A percentile compares a stretch with the other conserved stretches of the same genome.
phyloP scores from a whole-genome alignment of 768 basidiomycete genomes.

The Rhodotorula kratochvilovae region DNA sequence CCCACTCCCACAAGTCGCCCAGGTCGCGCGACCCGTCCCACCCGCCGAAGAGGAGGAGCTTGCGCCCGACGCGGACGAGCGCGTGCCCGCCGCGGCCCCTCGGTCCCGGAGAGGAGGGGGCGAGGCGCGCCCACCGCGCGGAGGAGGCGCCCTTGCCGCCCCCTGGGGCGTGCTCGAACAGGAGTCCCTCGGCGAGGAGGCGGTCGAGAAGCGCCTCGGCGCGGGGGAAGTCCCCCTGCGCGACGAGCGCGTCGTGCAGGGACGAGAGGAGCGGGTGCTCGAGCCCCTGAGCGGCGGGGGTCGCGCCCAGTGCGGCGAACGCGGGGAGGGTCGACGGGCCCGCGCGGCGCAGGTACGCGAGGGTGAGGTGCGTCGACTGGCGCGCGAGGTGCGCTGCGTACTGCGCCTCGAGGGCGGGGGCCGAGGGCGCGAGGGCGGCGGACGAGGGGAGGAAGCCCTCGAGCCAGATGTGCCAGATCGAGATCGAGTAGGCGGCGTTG shows the following conservation, averaged over 20 bases:
- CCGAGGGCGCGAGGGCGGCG: not conserved
- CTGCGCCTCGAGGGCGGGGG: not conserved
- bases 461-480: constrained; percentile 40
- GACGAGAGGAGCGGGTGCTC: constrained; percentile 21
- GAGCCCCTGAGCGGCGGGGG: not conserved
- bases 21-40: constrained; percentile 16
- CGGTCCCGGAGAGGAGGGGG: not conserved
- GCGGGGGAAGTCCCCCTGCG: constrained; percentile 9
- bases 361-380: constrained; percentile 14
- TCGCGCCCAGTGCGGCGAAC: constrained; percentile 11
- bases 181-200: not conserved
- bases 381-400: not conserved
- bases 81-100: constrained; percentile 28
- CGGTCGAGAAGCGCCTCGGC: constrained; percentile 17
- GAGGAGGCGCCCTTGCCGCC: constrained; percentile 5
- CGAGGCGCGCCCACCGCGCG: constrained; percentile 25
- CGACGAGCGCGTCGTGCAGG: constrained; percentile 14
- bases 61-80: constrained; percentile 30
- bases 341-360: constrained; percentile 32
- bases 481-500: constrained; percentile 24
- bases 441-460: constrained; percentile 2
- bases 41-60: constrained; percentile 34
- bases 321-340: not conserved
- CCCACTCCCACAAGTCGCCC: constrained; percentile 35
- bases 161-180: not conserved